Evolutionary conservation across 345 rosid species (phyloP), one percentile per base, ranked within the genome.

Genomic region (Brassica juncea): DNA sequence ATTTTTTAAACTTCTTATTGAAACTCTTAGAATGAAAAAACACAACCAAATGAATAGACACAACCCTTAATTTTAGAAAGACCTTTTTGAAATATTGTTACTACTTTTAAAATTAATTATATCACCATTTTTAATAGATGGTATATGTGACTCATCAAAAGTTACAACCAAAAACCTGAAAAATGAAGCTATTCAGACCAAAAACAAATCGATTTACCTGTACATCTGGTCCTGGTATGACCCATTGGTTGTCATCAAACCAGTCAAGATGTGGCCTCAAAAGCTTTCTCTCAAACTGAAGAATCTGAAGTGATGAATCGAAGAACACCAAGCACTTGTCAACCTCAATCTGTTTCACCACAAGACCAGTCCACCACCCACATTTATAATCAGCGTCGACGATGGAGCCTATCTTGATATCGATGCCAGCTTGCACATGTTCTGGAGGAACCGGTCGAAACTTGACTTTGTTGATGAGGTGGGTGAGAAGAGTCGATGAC

Each of bases 341-440:
- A 27, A 35, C 47, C 0, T 80, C 83, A 6, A 82, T 64, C 65
- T 84, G 77, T 84, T 86, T 86, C 66, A 84, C 66, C 12, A 88
- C 81, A 66, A 82, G 39, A 28, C 94, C 94, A 67, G 83, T 79
- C 87, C 90, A 84, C 89, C 89, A 87, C 12, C 77, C 87, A 66
- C 82, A 76, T 52, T 73, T 72, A 23, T 74, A 72, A 37, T 66
- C 37, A 2, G 83, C 89, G 25, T 86, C 90, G 4, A 89, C 87
- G 28, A 79, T 64, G 23, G 77, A 85, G 49, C 77, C 70, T 23
- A 52, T 39, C 83, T 83, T 68, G 44, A 86, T 80, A 19, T 11
- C 52, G 16, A 62, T 8, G 1, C 35, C 70, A 32, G 49, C 71
- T 34, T 8, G 34, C 37, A 62, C 10, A 5, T n/a, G 27, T 0